Evolutionary conservation across 768 basidiomycete species (phyloP).

Genomic region (Hypholoma fasciculare): DNA sequence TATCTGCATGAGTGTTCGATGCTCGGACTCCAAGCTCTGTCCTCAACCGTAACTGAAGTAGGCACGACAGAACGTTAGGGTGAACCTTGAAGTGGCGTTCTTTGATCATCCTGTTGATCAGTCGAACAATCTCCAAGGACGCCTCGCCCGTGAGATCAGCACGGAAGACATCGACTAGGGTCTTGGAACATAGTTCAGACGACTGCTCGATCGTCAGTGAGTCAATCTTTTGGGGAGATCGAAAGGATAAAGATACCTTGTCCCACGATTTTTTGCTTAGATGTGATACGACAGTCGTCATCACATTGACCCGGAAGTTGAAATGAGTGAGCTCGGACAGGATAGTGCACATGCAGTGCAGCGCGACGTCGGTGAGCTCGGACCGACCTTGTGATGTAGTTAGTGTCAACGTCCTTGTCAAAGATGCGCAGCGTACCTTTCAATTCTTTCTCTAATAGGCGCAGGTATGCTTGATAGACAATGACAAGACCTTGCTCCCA

Average conservation of each 20-base stretch:
- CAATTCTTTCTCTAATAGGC: constrained; percentile 79
- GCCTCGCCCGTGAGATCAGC: constrained; percentile 77
- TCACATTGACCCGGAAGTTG: constrained; percentile 93
- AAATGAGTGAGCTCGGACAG: constrained; percentile 87
- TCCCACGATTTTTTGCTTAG: constrained; percentile 90
- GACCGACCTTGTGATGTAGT: constrained; percentile 48
- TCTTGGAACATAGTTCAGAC: constrained; percentile 82
- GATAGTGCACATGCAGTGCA: constrained; percentile 88
- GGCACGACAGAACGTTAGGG: constrained; percentile 82
- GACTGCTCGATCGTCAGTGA: constrained; percentile 45
- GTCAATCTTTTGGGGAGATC: constrained; percentile 11
- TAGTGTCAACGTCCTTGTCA: neutral
- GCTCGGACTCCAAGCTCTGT: constrained; percentile 82
- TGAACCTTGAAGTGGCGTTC: constrained; percentile 89
- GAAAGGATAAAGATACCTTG: constrained; percentile 50
- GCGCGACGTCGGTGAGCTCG: constrained; percentile 64
- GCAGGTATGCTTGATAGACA: constrained; percentile 88
- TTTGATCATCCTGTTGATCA: constrained; percentile 95
- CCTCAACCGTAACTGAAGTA: constrained; percentile 84
- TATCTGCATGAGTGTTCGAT: constrained; percentile 68
- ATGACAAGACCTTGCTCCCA: constrained; percentile 93
- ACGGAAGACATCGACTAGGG: constrained; percentile 80
- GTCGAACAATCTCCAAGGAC: constrained; percentile 86
- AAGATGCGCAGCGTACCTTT: constrained; percentile 56
- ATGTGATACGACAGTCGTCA: constrained; percentile 80